phyloP scores from a whole-genome alignment of 169 alveolate species.

The Plasmodium reichenowi region DNA sequence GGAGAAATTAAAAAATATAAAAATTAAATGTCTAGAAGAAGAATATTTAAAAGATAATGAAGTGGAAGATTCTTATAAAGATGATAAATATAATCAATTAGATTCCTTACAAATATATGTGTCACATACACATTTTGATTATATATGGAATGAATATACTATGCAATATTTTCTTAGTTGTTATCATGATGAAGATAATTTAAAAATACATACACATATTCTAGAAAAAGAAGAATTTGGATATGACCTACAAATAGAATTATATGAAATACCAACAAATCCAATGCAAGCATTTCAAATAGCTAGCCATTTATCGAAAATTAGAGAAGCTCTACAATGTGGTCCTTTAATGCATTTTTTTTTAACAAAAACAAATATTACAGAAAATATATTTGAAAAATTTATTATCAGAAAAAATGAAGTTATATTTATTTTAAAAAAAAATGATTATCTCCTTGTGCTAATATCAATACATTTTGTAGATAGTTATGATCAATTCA shows the following conservation, averaged over 20 bases:
- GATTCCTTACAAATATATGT: conserved; percentile 72
- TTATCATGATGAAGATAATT: conserved; percentile 54
- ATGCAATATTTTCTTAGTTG: conserved; percentile 68
- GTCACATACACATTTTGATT: conserved; percentile 39
- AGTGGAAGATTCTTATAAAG: conserved; percentile 48
- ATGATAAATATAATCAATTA: conserved; percentile 45
- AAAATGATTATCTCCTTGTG: conserved; percentile 23
- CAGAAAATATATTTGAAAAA: conserved; percentile 61
- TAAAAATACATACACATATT: conserved; percentile 63
- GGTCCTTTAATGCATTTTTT: conserved; percentile 72
- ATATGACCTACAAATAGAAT: conserved; percentile 64
- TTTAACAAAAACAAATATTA: conserved; percentile 31
- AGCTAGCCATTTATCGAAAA: conserved; percentile 67
- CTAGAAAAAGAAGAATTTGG: conserved; percentile 72
- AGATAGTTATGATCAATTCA: conserved; percentile 38
- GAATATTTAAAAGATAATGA: conserved; percentile 46
- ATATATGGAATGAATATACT: conserved; percentile 64
- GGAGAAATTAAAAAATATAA: conserved; percentile 26
- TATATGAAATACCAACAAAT: conserved; percentile 59
- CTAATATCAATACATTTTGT: conserved; percentile 53
- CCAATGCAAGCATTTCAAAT: conserved; percentile 24
- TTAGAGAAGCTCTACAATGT: conserved; percentile 73
- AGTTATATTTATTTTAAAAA: conserved; percentile 43
- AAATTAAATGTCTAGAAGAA: conserved; percentile 30
- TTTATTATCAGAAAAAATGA: conserved; percentile 62